phyloP scores from a whole-genome alignment of 2,329 filamentous ascomycete genomes.

The Dothidotthia symphoricarpi region DNA sequence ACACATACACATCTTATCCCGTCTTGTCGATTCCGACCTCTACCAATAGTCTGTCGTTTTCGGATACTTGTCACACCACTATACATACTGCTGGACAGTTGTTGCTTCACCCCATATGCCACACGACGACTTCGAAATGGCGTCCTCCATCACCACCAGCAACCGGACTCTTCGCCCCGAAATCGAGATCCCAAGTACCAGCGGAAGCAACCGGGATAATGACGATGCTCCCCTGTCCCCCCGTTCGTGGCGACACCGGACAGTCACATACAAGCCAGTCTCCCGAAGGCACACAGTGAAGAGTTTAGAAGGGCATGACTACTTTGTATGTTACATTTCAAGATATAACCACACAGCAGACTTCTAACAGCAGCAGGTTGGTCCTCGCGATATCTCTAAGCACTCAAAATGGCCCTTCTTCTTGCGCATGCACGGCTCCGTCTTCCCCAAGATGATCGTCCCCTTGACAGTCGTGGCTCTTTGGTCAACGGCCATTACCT shows the following conservation, averaged over 20 bases:
- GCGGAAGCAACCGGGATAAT: conserved; percentile 12
- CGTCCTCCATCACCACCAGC: conserved; percentile 27
- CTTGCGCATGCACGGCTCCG: conserved; percentile 72
- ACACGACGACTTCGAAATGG: conserved; percentile 17
- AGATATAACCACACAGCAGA: neutral
- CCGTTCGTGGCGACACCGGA: conserved; percentile 33
- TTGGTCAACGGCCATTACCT: conserved; percentile 67
- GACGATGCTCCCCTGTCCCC: conserved; percentile 30
- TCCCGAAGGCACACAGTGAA: conserved; percentile 30
- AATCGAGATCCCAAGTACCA: conserved; percentile 31
- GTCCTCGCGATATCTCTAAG: conserved; percentile 66
- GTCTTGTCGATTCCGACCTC: conserved; percentile 3
- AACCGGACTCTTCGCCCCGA: conserved; percentile 34
- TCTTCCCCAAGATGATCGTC: conserved; percentile 71
- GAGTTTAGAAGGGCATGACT: conserved; percentile 54
- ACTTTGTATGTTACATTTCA: conserved; percentile 52
- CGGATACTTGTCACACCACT: neutral
- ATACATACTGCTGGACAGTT: conserved; percentile 37
- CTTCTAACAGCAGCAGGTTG: conserved; percentile 35
- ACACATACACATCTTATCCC: neutral
- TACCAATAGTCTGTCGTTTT: conserved; percentile 1
- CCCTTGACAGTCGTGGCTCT: conserved; percentile 61
- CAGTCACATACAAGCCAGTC: conserved; percentile 26
- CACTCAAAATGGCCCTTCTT: conserved; percentile 78
- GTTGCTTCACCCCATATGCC: conserved; percentile 6